phyloP scores from a whole-genome alignment of 1,139 yeast genomes.

The Suhomyces anneliseae region DNA sequence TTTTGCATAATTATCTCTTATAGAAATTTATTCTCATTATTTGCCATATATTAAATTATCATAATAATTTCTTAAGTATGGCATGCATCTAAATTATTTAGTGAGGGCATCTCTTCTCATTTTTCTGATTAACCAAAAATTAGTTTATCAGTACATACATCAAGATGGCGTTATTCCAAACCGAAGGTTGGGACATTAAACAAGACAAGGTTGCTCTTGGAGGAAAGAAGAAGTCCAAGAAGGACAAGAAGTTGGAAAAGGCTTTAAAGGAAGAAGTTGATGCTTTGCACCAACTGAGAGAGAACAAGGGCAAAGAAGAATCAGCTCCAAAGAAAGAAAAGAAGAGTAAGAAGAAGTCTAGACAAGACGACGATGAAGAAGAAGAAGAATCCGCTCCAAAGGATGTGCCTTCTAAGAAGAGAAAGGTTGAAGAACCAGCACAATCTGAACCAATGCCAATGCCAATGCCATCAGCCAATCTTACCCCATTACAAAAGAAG shows the following conservation, averaged over 20 bases:
- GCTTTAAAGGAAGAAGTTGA: constrained; percentile 18
- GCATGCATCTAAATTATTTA: no score
- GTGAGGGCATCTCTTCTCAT: not conserved
- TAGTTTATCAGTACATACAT: not conserved
- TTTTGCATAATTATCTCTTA: no score
- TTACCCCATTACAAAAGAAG: constrained; percentile 91
- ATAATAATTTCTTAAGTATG: no score
- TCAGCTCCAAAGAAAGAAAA: constrained; percentile 16
- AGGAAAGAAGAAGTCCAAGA: constrained; percentile 31
- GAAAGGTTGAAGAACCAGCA: constrained; percentile 8
- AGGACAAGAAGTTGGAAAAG: constrained; percentile 30
- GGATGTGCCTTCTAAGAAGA: constrained; percentile 10
- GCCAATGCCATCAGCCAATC: constrained; percentile 35
- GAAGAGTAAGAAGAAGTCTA: constrained; percentile 12
- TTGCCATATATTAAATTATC: not conserved
- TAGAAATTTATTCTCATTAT: no score
- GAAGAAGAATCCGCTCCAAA: constrained; percentile 3
- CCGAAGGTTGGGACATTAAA: constrained; percentile 79
- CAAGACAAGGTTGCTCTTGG: constrained; percentile 52
- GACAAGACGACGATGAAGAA: constrained; percentile 8
- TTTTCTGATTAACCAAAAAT: not conserved
- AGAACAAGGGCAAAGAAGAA: constrained; percentile 9
- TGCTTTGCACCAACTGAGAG: constrained; percentile 27
- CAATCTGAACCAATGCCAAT: constrained; percentile 12
- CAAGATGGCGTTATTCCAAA: constrained; percentile 70